A percentile compares a stretch with the other conserved stretches of the same genome.
Conservation (phyloP, 2,329 filamentous ascomycete species). For the Hymenoscyphus linearis region DNA sequence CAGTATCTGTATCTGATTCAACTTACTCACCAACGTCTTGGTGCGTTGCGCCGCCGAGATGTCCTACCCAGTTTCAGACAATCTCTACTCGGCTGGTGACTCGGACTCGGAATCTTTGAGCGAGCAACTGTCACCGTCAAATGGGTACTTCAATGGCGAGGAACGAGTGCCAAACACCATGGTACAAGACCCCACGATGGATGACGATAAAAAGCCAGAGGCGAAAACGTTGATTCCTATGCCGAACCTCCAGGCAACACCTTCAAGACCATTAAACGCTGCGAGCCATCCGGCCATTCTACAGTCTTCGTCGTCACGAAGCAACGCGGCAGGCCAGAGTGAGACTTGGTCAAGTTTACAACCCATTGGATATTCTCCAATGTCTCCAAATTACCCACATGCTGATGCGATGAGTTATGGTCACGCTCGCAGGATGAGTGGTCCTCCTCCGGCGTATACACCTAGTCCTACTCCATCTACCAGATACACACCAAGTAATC, state of each 20-base stretch:
- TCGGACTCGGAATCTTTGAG: constrained; percentile 25
- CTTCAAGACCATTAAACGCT: constrained; percentile 16
- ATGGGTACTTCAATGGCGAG: constrained; percentile 29
- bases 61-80: constrained; percentile 18
- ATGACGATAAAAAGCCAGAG: constrained; percentile 20
- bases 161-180: constrained; percentile 16
- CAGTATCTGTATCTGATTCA: not conserved
- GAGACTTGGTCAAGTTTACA: constrained; percentile 8
- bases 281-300: constrained; percentile 15
- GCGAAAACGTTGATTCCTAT: constrained; percentile 23
- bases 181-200: constrained; percentile 24
- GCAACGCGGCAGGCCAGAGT: constrained; percentile 18
- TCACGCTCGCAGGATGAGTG: constrained; percentile 15
- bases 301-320: constrained; percentile 16
- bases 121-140: constrained; percentile 26
- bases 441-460: constrained; percentile 28
- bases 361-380: constrained; percentile 12
- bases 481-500: constrained; percentile 3
- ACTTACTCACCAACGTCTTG: not conserved
- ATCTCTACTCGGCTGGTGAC: constrained; percentile 23
- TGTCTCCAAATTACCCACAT: constrained; percentile 13
- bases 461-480: constrained; percentile 13
- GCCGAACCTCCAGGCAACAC: constrained; percentile 12
- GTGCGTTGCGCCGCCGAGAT: constrained; percentile 9
- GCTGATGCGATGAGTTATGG: constrained; percentile 12